phyloP scores from a whole-genome alignment of 306 rosid species.

The Benincasa hispida region DNA sequence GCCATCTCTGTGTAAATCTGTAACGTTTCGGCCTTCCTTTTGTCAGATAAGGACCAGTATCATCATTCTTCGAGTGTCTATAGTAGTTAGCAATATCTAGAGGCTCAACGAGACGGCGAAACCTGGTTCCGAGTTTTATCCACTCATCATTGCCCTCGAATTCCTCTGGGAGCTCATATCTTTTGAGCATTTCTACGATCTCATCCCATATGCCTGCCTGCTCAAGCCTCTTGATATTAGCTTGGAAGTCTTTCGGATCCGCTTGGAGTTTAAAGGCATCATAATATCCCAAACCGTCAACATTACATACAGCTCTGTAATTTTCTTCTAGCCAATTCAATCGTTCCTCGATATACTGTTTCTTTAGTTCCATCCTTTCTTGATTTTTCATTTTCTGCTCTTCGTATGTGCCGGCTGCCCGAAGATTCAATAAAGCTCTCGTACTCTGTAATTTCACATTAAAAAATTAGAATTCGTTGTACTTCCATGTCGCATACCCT shows the following conservation, averaged over 20 bases:
- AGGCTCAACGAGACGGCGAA: conserved; percentile 61
- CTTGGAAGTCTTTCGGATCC: conserved; percentile 36
- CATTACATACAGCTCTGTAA: conserved; percentile 24
- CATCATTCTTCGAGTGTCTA: conserved; percentile 53
- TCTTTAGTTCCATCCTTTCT: conserved; percentile 11
- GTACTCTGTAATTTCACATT: conserved; percentile 33
- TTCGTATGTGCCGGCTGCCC: conserved; percentile 51
- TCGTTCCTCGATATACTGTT: background rate
- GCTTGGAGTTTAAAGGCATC: conserved; percentile 62
- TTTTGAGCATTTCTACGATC: conserved; percentile 46
- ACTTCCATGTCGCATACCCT: background rate
- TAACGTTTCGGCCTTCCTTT: conserved; percentile 55
- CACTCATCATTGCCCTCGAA: conserved; percentile 42
- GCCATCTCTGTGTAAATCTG: conserved; percentile 52
- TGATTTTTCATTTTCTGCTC: conserved; percentile 27
- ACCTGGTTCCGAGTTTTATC: conserved; percentile 36
- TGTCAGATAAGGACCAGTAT: conserved; percentile 38
- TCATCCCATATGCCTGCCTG: conserved; percentile 71
- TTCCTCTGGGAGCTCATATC: conserved; percentile 61
- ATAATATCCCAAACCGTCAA: conserved; percentile 25
- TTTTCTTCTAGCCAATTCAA: conserved; percentile 7
- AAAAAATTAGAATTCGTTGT: background rate
- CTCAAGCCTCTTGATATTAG: conserved; percentile 56
- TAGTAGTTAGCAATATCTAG: conserved; percentile 71
- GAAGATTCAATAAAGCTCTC: conserved; percentile 47